Evolutionary conservation across 2,329 filamentous ascomycete genomes (phyloP), one percentile per base, ranked within the genome.

Genomic region (Diplocarpon mali): DNA sequence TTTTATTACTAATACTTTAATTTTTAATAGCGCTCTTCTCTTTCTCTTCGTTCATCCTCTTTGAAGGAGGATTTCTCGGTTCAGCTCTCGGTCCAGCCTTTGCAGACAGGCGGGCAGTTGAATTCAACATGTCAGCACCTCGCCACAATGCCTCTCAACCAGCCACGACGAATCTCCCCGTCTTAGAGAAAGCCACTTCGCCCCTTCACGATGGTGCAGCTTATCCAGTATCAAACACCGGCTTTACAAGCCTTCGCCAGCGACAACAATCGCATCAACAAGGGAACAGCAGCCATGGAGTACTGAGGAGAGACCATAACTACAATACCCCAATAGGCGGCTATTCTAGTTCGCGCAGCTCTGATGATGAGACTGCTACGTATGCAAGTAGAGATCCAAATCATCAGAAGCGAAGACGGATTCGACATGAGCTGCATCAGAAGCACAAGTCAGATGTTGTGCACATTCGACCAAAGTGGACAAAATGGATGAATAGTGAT

Each of bases 401-500:
- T 16, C 13, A 43, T 27, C 27, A 32, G 5, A 37, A 31, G 28
- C 16, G 41, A 27, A 31, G 35, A 20, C 14, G 16, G 27, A 38
- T 38, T 12, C 36, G 41, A 14, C 41, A 43, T 32, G 31, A 34
- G 9, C 16, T 31, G 28, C 41, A 43, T 20, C 41, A 43, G 32
- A 44, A 42, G 15, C 32, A 42, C 31, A 48, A 48, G 39, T 17
- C 29, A 16, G 40, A 45, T 35, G 40, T 24, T n/a, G 35, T 48
- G 11, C 42, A 42, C 1, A 28, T 40, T 2, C 30, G 39, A 41
- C n/a, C 40, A 1, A 14, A 20, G 2, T 62, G 65, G 58, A 65
- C 62, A 3, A 60, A 67, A 28, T 70, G 65, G 66, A 70, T 71
- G 67, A 64, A 70, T 54, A 68, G 65, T 6, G 53, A 64, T 37